phyloP scores from a whole-genome alignment of 2,329 filamentous ascomycete species.

The Neonectria faginata region DNA sequence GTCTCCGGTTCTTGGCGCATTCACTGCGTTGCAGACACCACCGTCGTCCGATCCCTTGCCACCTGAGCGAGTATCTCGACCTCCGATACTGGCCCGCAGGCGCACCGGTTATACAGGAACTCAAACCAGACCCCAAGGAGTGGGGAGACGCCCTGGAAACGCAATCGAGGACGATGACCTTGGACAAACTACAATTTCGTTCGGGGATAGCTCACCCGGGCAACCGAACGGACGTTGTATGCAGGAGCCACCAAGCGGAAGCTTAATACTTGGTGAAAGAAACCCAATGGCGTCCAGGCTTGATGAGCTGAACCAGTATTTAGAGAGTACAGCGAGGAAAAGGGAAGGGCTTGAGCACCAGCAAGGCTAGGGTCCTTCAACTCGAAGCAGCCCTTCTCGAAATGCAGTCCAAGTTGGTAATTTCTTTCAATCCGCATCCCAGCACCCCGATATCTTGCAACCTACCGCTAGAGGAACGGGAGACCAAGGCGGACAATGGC shows the following conservation, averaged over 20 bases:
- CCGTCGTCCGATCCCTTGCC: slow-evolving; percentile 41
- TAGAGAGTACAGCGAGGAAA: slow-evolving; percentile 33
- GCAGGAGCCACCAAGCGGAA: slow-evolving; percentile 29
- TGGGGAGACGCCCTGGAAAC: slow-evolving; percentile 8
- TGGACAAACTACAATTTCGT: slow-evolving; percentile 32
- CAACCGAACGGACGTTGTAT: slow-evolving; percentile 23
- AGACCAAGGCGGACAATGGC: slow-evolving; percentile 27
- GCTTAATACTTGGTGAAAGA: slow-evolving; percentile 22
- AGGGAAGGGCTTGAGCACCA: slow-evolving; percentile 26
- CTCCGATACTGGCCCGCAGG: not conserved
- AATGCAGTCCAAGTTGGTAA: slow-evolving; percentile 7
- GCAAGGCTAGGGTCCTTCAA: slow-evolving; percentile 40
- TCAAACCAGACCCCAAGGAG: slow-evolving; percentile 17
- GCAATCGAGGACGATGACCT: slow-evolving; percentile 17
- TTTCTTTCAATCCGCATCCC: slow-evolving; percentile 10
- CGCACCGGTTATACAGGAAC: slow-evolving; percentile 15
- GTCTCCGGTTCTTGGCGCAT: slow-evolving; percentile 6
- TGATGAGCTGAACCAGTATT: slow-evolving; percentile 26
- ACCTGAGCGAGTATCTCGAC: slow-evolving; percentile 16
- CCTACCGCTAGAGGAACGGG: not conserved
- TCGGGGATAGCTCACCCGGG: slow-evolving; percentile 17
- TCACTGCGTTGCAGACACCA: slow-evolving; percentile 39
- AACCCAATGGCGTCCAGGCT: slow-evolving; percentile 20
- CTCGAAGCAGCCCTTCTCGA: slow-evolving; percentile 7
- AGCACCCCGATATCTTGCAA: not conserved